A percentile compares a stretch with the other conserved stretches of the same genome.
These are phyloP conservation scores for Myxozyma kluyveri DNA, from an alignment of 805 yeast genomes.

Conservation along the genomic window DNA sequence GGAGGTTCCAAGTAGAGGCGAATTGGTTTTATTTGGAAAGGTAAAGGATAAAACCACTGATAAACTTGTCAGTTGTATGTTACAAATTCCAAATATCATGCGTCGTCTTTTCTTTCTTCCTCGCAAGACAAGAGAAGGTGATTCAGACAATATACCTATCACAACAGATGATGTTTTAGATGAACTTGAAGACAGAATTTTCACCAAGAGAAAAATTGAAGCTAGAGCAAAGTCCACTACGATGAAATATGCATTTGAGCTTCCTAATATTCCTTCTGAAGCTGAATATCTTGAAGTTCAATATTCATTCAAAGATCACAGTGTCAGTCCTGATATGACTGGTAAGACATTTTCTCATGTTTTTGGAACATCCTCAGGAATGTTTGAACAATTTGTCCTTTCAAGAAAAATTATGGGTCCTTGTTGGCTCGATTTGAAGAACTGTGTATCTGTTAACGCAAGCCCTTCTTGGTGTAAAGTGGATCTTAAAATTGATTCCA, in stretches of 20 bases:
- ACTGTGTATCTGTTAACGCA: conserved; percentile 53
- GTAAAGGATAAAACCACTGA: conserved; percentile 53
- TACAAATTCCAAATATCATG: conserved; percentile 66
- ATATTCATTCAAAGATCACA: conserved; percentile 56
- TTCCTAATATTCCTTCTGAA: conserved; percentile 72
- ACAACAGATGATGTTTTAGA: conserved; percentile 67
- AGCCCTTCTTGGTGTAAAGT: conserved; percentile 66
- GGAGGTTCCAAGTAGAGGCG: conserved; percentile 66
- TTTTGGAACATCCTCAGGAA: conserved; percentile 69
- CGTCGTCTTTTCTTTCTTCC: conserved; percentile 81
- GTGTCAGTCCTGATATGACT: conserved; percentile 54
- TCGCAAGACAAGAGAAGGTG: conserved; percentile 45
- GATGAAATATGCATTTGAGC: conserved; percentile 86
- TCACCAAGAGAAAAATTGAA: conserved; percentile 61
- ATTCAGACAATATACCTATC: conserved; percentile 43
- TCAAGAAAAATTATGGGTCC: conserved; percentile 93
- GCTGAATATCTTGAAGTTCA: conserved; percentile 75
- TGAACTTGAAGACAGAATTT: conserved; percentile 66
- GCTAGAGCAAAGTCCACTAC: conserved; percentile 68
- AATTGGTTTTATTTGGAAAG: conserved; percentile 69
- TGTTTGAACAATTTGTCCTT: conserved; percentile 83
- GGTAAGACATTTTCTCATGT: conserved; percentile 77
- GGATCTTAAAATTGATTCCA: conserved; percentile 56
- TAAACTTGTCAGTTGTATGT: conserved; percentile 65
- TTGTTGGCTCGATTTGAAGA: conserved; percentile 81